Percentiles rank a stretch among this genome's conserved stretches.
phyloP scores from a whole-genome alignment of 768 basidiomycete species.

The Bullera alba region DNA sequence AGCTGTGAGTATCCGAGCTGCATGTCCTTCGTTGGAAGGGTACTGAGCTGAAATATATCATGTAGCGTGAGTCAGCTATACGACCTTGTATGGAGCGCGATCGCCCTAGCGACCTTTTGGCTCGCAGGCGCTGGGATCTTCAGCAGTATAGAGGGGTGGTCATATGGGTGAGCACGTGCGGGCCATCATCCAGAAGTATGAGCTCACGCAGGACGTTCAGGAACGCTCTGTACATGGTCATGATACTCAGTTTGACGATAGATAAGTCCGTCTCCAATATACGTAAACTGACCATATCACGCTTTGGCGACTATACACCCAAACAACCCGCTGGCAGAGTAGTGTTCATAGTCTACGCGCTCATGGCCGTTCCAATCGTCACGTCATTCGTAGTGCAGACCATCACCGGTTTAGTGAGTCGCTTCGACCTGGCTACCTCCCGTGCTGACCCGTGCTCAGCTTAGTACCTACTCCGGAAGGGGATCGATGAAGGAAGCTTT shows the following conservation, averaged over 20 bases:
- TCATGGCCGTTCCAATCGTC: slow-evolving; percentile 45
- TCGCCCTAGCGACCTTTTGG: slow-evolving; percentile 43
- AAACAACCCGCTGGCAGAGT: slow-evolving; percentile 31
- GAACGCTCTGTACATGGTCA: slow-evolving; percentile 38
- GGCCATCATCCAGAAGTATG: background rate
- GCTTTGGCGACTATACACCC: slow-evolving; percentile 44
- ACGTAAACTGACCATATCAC: slow-evolving; percentile 8
- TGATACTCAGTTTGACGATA: slow-evolving; percentile 30
- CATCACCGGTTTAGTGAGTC: slow-evolving; percentile 34
- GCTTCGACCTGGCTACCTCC: background rate
- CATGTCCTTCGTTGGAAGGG: background rate
- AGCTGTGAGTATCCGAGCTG: slow-evolving; percentile 20
- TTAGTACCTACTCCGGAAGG: slow-evolving; percentile 32
- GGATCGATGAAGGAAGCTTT: slow-evolving; percentile 8
- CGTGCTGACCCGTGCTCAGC: slow-evolving; percentile 9
- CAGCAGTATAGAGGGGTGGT: slow-evolving; percentile 43
- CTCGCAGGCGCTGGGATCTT: slow-evolving; percentile 44
- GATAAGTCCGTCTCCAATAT: slow-evolving; percentile 9
- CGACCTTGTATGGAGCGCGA: slow-evolving; percentile 36
- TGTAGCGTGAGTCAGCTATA: slow-evolving; percentile 35
- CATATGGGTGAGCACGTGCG: slow-evolving; percentile 20
- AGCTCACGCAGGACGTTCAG: slow-evolving; percentile 5
- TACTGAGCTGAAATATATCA: background rate
- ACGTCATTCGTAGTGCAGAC: slow-evolving; percentile 44
- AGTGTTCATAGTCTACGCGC: slow-evolving; percentile 42